phyloP scores from a whole-genome alignment of 2,329 filamentous ascomycete species.

The Samsoniella hepiali region DNA sequence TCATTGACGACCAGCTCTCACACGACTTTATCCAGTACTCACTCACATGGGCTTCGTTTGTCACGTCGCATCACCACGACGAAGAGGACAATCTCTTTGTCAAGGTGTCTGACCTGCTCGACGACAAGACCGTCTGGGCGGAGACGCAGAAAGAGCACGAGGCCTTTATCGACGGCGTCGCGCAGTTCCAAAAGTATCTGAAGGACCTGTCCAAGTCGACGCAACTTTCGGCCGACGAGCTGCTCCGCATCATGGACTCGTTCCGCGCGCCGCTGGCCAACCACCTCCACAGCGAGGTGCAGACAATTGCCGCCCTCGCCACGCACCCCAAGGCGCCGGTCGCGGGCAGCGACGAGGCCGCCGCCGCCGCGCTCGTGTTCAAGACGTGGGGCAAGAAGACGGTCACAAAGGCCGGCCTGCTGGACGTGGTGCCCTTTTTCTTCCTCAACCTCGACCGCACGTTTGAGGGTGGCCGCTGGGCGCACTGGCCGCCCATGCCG shows the following conservation, averaged over 20 bases:
- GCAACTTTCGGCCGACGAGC: constrained; percentile 42
- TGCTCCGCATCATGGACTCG: constrained; percentile 47
- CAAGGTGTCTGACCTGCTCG: constrained; percentile 50
- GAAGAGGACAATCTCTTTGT: constrained; percentile 57
- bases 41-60: constrained; percentile 56
- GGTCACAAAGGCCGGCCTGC: constrained; percentile 56
- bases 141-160: constrained; percentile 54
- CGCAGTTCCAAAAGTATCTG: constrained; percentile 52
- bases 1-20: constrained; percentile 50
- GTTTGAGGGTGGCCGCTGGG: constrained; percentile 57
- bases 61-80: constrained; percentile 59
- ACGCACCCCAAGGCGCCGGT: constrained; percentile 49
- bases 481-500: constrained; percentile 63
- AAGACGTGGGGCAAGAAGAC: constrained; percentile 62
- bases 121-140: constrained; percentile 48
- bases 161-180: constrained; percentile 50
- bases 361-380: constrained; percentile 48
- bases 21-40: constrained; percentile 56
- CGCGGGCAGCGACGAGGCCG: constrained; percentile 42
- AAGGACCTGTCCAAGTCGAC: constrained; percentile 37
- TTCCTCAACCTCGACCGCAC: constrained; percentile 59
- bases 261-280: constrained; percentile 50
- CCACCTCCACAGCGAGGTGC: constrained; percentile 56
- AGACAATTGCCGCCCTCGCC: constrained; percentile 48
- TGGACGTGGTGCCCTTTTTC: constrained; percentile 63